Evolutionary conservation across 768 basidiomycete genomes (phyloP).

Genomic region (Terana coerulea): DNA sequence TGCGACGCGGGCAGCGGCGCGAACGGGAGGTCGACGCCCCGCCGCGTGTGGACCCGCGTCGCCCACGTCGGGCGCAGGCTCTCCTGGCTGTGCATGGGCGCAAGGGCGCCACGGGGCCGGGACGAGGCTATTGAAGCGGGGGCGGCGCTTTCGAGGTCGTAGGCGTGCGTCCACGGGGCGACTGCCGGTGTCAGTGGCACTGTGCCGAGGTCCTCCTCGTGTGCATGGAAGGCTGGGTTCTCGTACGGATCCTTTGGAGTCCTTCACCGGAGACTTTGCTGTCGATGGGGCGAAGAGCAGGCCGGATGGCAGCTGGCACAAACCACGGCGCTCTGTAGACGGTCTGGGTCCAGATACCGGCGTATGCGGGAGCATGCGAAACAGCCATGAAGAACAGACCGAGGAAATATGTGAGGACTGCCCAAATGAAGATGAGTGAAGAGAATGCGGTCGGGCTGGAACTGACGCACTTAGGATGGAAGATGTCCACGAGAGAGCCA

Average conservation of each 20-base stretch:
- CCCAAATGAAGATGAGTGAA: background rate
- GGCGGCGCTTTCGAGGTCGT: background rate
- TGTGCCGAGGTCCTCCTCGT: background rate
- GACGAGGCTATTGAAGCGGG: conserved; percentile 3
- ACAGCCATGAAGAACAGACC: conserved; percentile 43
- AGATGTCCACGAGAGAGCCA: conserved; percentile 28
- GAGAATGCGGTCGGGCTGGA: too few relatives aligned
- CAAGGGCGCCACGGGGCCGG: conserved; percentile 16
- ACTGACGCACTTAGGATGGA: conserved; percentile 23
- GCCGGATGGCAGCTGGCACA: conserved; percentile 9
- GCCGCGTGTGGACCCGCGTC: conserved; percentile 35
- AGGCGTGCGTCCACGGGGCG: background rate
- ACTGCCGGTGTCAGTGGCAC: background rate
- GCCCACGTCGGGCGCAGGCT: conserved; percentile 49
- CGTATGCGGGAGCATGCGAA: conserved; percentile 39
- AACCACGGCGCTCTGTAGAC: conserved; percentile 63
- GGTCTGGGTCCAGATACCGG: conserved; percentile 49
- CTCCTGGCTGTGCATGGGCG: conserved; percentile 17
- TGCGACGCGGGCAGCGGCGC: conserved; percentile 18
- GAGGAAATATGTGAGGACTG: conserved; percentile 56
- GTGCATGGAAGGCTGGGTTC: conserved; percentile 8
- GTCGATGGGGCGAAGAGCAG: conserved; percentile 1
- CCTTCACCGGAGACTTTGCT: background rate
- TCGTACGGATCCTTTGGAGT: conserved; percentile 4
- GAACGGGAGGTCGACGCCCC: conserved; percentile 60